Percentiles rank a stretch among this genome's conserved stretches.
Evolutionary conservation across 148 eudicot genomes (phyloP).

Genomic region (Rhododendron ovatum): DNA sequence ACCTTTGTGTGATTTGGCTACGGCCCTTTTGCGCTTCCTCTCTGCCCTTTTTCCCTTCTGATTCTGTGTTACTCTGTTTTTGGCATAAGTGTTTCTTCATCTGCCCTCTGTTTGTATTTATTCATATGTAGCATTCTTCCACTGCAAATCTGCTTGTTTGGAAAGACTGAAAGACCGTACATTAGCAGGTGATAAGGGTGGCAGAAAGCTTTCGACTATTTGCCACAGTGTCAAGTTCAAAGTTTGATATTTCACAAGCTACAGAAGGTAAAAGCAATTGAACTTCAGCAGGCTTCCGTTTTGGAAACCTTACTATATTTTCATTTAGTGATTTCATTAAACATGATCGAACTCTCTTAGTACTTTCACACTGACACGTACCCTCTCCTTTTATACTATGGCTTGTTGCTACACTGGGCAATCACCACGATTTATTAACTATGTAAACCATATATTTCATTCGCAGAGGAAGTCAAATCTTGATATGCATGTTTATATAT

Average conservation of each 20-base stretch:
- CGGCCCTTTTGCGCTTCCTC: not conserved
- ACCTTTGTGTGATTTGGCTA: not conserved
- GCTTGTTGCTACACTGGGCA: not conserved
- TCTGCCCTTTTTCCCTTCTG: not conserved
- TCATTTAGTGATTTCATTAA: not conserved
- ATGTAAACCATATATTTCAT: not conserved
- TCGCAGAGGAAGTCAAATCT: not conserved
- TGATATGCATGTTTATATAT: not conserved
- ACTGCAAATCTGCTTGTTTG: not conserved
- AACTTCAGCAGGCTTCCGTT: not conserved
- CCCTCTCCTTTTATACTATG: not conserved
- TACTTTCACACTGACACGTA: not conserved
- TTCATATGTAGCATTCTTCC: not conserved
- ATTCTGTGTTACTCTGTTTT: not conserved
- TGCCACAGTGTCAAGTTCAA: conserved; percentile 79
- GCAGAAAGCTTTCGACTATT: conserved; percentile 72
- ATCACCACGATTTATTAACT: not conserved
- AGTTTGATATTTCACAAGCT: conserved; percentile 37
- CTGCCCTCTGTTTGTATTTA: not conserved
- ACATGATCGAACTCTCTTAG: not conserved
- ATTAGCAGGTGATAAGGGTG: conserved; percentile 71
- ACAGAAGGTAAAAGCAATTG: conserved; percentile 42
- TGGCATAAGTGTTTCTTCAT: not conserved
- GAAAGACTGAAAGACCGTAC: not conserved
- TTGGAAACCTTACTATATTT: not conserved